Evolutionary conservation across 1,139 yeast species (phyloP), one percentile per base, ranked within the genome.

Genomic region (Suhomyces bolitotheri): DNA sequence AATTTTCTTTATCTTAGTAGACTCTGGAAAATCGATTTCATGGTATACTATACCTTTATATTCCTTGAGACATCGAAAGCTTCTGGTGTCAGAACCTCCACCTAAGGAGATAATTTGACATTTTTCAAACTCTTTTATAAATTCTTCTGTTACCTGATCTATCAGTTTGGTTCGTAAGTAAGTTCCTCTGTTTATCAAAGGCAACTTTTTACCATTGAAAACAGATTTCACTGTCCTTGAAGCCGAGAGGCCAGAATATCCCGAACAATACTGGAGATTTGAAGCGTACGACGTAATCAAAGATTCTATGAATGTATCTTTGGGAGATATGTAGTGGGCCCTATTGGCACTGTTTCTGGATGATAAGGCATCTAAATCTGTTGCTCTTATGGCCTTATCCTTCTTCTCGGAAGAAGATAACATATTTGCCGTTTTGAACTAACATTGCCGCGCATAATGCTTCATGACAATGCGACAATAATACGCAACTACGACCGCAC

Each of bases 41-140:
- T 82, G 70, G 52, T 80, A 83, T 3, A 59, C 56, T 25, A 82
- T 46, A 21, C 55, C 50, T 3, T 34, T 12, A 4, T 43, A 25
- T 3, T 41, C 34, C n/a, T 50, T 29, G 29, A 85, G 56, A 3
- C 79, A 39, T 5, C 66, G 57, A 51, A 87, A 86, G 5, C 77
- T 72, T 40, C 97, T 61, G 1, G 97, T 81, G 58, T 92, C 98
- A n/a, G 95, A 85, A 1, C 98, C 98, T n/a, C 97, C 87, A 0
- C 98, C 98, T 15, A 92, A 60, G 4, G 94, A 88, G 0, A 92
- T 61, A 8, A 92, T 75, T 54, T 89, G 96, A 31, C 77, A 63
- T 5, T 38, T 28, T 2, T 43, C 33, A 36, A 58, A 56, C 21
- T 56, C 54, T 2, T 44, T 42, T 4, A 85, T 43, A 47, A 85